Evolutionary conservation across 2,329 filamentous ascomycete genomes (phyloP).

Genomic region (Xylaria sp.): DNA sequence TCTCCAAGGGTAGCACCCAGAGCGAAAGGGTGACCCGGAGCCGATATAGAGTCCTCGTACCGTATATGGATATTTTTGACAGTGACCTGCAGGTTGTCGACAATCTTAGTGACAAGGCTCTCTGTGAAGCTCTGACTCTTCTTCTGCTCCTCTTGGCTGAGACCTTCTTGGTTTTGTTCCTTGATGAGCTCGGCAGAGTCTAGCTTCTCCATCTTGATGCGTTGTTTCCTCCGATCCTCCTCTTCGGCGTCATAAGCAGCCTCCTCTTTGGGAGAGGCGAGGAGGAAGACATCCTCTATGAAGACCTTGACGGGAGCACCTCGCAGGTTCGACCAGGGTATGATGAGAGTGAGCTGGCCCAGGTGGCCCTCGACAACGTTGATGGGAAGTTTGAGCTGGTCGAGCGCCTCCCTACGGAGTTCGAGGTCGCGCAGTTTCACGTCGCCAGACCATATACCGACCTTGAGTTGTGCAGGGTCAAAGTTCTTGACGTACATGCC

Average conservation of each 20-base stretch:
- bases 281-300: slow-evolving; percentile 94
- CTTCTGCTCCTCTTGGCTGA: slow-evolving; percentile 93
- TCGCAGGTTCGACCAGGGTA: slow-evolving; percentile 96
- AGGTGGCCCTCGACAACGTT: slow-evolving; percentile 97
- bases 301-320: slow-evolving; percentile 93
- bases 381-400: slow-evolving; percentile 94
- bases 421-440: slow-evolving; percentile 94
- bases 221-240: slow-evolving; percentile 82
- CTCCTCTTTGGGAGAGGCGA: slow-evolving; percentile 95
- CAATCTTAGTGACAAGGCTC: slow-evolving; percentile 92
- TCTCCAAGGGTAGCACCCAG: slow-evolving; percentile 91
- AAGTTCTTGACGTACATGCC: slow-evolving; percentile 99
- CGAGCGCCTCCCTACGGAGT: slow-evolving; percentile 90
- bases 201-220: slow-evolving; percentile 98
- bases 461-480: slow-evolving; percentile 95
- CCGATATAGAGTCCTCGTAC: slow-evolving; percentile 96
- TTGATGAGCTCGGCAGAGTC: slow-evolving; percentile 95
- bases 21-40: slow-evolving; percentile 93
- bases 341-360: slow-evolving; percentile 86
- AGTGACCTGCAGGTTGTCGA: slow-evolving; percentile 96
- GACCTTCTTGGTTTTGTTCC: slow-evolving; percentile 87
- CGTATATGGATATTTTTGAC: slow-evolving; percentile 98
- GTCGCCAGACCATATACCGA: slow-evolving; percentile 98
- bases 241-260: slow-evolving; percentile 92
- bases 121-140: slow-evolving; percentile 98